Evolutionary conservation across 495 filamentous ascomycete genomes (phyloP), one percentile per base, ranked within the genome.

Genomic region (Annulohypoxylon bovei): DNA sequence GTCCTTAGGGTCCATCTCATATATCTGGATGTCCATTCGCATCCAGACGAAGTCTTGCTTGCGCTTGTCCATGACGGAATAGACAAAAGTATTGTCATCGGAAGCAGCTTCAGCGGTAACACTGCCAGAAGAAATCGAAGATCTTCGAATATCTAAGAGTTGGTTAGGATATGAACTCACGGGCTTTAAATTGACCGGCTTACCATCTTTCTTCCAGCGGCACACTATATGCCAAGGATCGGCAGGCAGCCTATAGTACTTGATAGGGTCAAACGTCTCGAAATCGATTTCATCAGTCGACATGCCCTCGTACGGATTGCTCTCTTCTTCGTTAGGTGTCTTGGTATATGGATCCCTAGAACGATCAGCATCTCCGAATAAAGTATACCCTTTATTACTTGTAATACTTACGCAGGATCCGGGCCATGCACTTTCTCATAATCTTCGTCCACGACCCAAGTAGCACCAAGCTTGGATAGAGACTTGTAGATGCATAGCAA

Each of bases 161-260:
- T 18, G 32, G 46, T 69, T 61, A 73, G 46, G 16, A 25, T 32
- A 4, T 9, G 18, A 35, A 27, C 14, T 18, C 32, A 39, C 14
- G 11, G 30, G 40, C 33, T 27, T 7, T 30, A 61, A 52, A 82
- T 83, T 40, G 85, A 81, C 63, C 78, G 84, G 85, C 85, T 87
- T 32, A 79, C 92, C 91, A 59, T 92, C 87, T 71, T 94, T 95
- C 52, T 85, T 78, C 81, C 97, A 95, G 52, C 96, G 91, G 28
- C 93, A 93, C 61, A 92, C 89, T 70, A 99, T 97, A 49, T 96
- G 91, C 95, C 95, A 99, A 20, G 95, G 93, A 74, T 99, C 96
- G 62, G 92, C 92, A 0, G 95, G 95, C 30, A 97, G 85, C 59
- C 88, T 90, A 75, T 93, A 95, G 30, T 77, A 74, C 60, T 77